Percentiles rank a stretch among this genome's conserved stretches.
Evolutionary conservation across 2,329 filamentous ascomycete species (phyloP).

Genomic region (Daldinia sp.): DNA sequence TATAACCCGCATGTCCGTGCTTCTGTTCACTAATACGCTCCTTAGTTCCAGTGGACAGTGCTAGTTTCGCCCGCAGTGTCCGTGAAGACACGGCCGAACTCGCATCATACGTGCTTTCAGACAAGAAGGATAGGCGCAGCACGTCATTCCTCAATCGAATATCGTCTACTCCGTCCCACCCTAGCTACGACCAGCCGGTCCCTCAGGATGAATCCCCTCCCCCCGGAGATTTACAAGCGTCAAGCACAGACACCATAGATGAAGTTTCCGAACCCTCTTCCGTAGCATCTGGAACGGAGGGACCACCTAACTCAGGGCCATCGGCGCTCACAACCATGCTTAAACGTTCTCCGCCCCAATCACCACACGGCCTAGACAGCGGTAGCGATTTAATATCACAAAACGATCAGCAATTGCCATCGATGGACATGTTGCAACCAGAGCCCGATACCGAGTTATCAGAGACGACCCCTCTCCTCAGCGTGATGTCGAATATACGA

Average conservation of each 20-base stretch:
- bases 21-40: constrained; percentile 28
- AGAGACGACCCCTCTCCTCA: constrained; percentile 60
- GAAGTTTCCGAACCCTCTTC: constrained; percentile 46
- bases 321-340: constrained; percentile 58
- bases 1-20: neutral
- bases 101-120: constrained; percentile 80
- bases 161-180: constrained; percentile 48
- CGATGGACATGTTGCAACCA: constrained; percentile 20
- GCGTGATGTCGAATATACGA: constrained; percentile 45
- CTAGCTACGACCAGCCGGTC: constrained; percentile 38
- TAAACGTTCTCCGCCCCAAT: constrained; percentile 57
- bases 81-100: constrained; percentile 88
- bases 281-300: constrained; percentile 32
- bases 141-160: constrained; percentile 56
- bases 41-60: constrained; percentile 68
- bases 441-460: constrained; percentile 26
- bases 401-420: constrained; percentile 9
- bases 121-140: constrained; percentile 58
- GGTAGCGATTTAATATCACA: neutral
- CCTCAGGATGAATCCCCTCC: constrained; percentile 45
- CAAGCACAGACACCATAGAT: constrained; percentile 40
- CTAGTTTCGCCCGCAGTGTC: constrained; percentile 79
- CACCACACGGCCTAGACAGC: constrained; percentile 24
- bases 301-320: constrained; percentile 38
- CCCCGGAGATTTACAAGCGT: constrained; percentile 28